A percentile compares a stretch with the other conserved stretches of the same genome.
phyloP scores from a whole-genome alignment of 2,329 filamentous ascomycete species.

The Dendrostoma leiphaemia region DNA sequence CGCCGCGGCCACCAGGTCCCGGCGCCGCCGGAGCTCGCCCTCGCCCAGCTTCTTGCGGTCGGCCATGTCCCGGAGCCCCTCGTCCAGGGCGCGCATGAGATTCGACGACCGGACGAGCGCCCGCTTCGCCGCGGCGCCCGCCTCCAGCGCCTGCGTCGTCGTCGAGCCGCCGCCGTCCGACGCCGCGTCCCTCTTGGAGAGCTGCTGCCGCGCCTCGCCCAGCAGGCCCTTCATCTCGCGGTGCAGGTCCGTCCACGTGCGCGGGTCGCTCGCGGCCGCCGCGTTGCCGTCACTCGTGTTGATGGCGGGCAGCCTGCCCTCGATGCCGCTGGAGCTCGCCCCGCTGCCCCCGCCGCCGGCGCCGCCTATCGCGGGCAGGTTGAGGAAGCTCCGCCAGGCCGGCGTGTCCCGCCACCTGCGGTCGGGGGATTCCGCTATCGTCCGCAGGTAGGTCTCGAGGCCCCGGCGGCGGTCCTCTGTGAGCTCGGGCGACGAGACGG shows the following conservation, averaged over 20 bases:
- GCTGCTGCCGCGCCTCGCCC: conserved; percentile 62
- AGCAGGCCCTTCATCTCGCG: conserved; percentile 70
- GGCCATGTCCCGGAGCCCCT: conserved; percentile 60
- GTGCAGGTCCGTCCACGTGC: conserved; percentile 75
- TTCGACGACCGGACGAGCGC: conserved; percentile 67
- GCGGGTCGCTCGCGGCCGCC: conserved; percentile 54
- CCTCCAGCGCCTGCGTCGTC: conserved; percentile 51
- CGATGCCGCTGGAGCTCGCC: conserved; percentile 43
- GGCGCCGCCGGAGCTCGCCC: conserved; percentile 69
- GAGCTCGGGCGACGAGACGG: conserved; percentile 65
- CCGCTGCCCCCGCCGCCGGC: conserved; percentile 43
- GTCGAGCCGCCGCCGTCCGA: conserved; percentile 31
- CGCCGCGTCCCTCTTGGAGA: conserved; percentile 68
- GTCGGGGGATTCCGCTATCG: conserved; percentile 72
- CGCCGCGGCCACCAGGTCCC: conserved; percentile 68
- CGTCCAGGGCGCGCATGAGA: conserved; percentile 61
- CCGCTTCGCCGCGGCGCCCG: conserved; percentile 71
- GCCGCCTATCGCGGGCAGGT: conserved; percentile 56
- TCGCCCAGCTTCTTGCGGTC: conserved; percentile 61
- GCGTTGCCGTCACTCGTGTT: conserved; percentile 36
- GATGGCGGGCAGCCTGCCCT: conserved; percentile 31
- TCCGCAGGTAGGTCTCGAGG: conserved; percentile 69
- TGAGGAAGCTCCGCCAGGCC: conserved; percentile 72
- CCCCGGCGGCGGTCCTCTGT: conserved; percentile 67
- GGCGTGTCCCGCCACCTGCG: conserved; percentile 71